These are phyloP conservation scores for Solanum clarkiae DNA, from an alignment of 257 asterid genomes.

Conservation along the genomic window DNA sequence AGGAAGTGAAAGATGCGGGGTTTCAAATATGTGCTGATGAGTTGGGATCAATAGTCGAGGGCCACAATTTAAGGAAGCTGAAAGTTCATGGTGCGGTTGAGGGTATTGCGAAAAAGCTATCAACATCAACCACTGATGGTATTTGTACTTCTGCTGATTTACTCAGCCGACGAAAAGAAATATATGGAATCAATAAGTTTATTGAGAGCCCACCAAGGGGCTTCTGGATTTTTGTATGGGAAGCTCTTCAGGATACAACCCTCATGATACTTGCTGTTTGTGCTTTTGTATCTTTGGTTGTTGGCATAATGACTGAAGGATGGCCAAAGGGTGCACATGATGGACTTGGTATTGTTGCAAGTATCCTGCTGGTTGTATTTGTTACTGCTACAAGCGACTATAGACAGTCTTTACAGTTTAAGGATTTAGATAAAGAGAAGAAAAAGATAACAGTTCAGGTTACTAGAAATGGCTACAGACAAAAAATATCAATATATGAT, in stretches of 20 bases:
- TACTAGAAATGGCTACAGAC: constrained; percentile 71
- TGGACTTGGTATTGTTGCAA: constrained; percentile 85
- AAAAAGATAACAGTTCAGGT: constrained; percentile 75
- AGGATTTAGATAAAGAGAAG: constrained; percentile 86
- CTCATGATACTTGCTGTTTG: constrained; percentile 86
- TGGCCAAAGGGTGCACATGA: constrained; percentile 94
- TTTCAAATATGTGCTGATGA: constrained; percentile 66
- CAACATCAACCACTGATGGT: constrained; percentile 44
- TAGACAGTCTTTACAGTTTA: constrained; percentile 74
- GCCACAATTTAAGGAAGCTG: constrained; percentile 52
- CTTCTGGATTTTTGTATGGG: constrained; percentile 81
- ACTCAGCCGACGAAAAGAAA: constrained; percentile 35
- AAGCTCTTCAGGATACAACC: constrained; percentile 93
- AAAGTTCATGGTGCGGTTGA: constrained; percentile 64
- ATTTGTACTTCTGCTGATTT: constrained; percentile 39
- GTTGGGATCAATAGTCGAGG: constrained; percentile 66
- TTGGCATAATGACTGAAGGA: constrained; percentile 84
- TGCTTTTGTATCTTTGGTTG: constrained; percentile 62
- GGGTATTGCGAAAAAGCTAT: constrained; percentile 54
- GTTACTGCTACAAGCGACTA: constrained; percentile 87
- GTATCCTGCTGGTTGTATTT: constrained; percentile 77
- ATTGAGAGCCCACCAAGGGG: constrained; percentile 75
- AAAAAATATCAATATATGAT: constrained; percentile 68
- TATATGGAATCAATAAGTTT: constrained; percentile 64
- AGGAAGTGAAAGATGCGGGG: constrained; percentile 59